These are phyloP conservation scores for Bruguiera sexangula DNA, from an alignment of 345 rosid species.

Conservation along the genomic window DNA sequence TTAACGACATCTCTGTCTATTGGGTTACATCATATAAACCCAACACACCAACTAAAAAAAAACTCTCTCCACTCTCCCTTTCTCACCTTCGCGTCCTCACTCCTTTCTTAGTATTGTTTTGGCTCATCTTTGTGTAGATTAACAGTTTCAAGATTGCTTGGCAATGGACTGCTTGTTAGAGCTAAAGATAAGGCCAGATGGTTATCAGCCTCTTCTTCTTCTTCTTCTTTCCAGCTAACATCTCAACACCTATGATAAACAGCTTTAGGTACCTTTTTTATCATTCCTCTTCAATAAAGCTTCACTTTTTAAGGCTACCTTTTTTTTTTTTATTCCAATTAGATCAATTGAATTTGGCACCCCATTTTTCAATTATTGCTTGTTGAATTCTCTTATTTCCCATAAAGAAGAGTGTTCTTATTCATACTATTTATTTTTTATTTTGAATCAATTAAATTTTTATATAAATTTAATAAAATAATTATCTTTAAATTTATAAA, in stretches of 20 bases:
- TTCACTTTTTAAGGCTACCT: constrained; percentile 2
- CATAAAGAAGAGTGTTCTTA: neutral
- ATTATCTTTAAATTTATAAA: neutral
- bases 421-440: neutral
- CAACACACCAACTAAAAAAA: constrained; percentile 33
- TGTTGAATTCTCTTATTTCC: neutral
- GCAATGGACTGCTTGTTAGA: constrained; percentile 48
- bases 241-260: constrained; percentile 32
- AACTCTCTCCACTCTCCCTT: constrained; percentile 27
- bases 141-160: constrained; percentile 39
- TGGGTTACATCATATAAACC: constrained; percentile 38
- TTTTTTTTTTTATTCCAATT: constrained; percentile 18
- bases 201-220: constrained; percentile 38
- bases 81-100: constrained; percentile 17
- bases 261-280: constrained; percentile 47
- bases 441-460: neutral
- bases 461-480: neutral
- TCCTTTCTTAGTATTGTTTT: constrained; percentile 28
- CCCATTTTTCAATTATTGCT: neutral
- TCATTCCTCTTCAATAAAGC: constrained; percentile 1
- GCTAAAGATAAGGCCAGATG: constrained; percentile 70
- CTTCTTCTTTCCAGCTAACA: constrained; percentile 20
- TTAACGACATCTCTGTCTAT: constrained; percentile 49
- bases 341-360: constrained; percentile 2
- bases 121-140: constrained; percentile 34